phyloP scores from a whole-genome alignment of 2,329 filamentous ascomycete genomes.

The Cladosporium phlei region DNA sequence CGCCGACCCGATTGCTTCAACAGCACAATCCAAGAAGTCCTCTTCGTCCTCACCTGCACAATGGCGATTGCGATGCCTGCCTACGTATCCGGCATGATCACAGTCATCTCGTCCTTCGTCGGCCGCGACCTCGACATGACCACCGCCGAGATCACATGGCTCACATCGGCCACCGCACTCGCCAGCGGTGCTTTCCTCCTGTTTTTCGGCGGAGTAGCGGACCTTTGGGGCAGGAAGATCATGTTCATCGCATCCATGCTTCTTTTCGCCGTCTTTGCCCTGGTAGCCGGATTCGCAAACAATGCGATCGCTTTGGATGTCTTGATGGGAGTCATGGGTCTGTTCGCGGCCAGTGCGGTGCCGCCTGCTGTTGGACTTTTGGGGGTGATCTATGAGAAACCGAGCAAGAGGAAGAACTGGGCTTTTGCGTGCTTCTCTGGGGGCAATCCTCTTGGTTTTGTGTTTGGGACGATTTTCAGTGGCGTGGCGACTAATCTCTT shows the following conservation, averaged over 20 bases:
- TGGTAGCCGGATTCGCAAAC: conserved; percentile 57
- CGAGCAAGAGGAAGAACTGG: conserved; percentile 58
- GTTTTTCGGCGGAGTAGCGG: conserved; percentile 61
- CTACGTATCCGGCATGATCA: conserved; percentile 55
- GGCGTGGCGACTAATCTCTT: conserved; percentile 59
- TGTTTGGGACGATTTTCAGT: conserved; percentile 55
- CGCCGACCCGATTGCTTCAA: conserved; percentile 56
- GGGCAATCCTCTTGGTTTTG: conserved; percentile 55
- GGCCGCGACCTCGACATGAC: conserved; percentile 58
- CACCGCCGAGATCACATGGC: conserved; percentile 63
- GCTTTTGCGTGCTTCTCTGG: conserved; percentile 61
- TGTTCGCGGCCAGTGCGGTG: conserved; percentile 60
- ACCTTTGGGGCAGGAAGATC: conserved; percentile 56
- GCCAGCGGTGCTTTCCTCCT: conserved; percentile 62
- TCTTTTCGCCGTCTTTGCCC: conserved; percentile 53
- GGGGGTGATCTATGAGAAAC: conserved; percentile 59
- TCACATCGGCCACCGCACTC: conserved; percentile 58
- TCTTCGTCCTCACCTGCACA: conserved; percentile 63
- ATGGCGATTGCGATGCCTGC: conserved; percentile 61
- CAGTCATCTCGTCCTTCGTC: conserved; percentile 60
- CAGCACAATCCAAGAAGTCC: conserved; percentile 57
- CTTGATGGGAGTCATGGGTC: conserved; percentile 59
- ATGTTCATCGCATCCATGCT: conserved; percentile 59
- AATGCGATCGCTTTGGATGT: conserved; percentile 57
- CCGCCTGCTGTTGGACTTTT: conserved; percentile 62